Conservation (phyloP, 768 basidiomycete genomes). For the Dentipellis sp. region DNA sequence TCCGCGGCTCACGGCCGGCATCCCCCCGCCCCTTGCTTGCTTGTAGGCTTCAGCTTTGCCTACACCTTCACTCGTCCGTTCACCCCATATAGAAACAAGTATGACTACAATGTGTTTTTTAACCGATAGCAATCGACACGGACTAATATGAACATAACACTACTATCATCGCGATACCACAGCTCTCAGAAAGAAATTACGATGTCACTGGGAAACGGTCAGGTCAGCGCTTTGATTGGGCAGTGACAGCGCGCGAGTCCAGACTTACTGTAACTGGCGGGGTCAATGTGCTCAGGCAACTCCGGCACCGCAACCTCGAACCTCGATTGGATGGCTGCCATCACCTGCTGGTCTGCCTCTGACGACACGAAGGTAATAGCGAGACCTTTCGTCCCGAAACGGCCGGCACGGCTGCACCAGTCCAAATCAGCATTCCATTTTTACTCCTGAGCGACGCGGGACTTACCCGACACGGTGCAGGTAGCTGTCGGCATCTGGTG, state of each 20-base stretch:
- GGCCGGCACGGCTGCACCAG: constrained; percentile 76
- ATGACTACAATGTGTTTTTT: constrained; percentile 3
- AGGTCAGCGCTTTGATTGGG: not conserved
- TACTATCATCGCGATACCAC: not conserved
- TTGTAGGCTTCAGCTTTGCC: too few relatives aligned
- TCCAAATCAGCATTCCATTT: not conserved
- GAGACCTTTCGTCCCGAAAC: constrained; percentile 99
- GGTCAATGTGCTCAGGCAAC: constrained; percentile 88
- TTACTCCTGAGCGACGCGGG: not conserved
- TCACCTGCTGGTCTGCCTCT: constrained; percentile 88
- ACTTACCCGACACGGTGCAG: constrained; percentile 91
- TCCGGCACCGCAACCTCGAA: constrained; percentile 98
- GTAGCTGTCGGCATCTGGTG: constrained; percentile 96
- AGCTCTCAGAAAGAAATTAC: constrained; percentile 8
- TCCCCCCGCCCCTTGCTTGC: too few relatives aligned
- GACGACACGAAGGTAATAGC: constrained; percentile 95
- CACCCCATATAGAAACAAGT: not conserved
- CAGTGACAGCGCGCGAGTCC: not conserved
- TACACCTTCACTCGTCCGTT: not conserved
- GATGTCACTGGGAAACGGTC: constrained; percentile 30
- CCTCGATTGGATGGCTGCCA: constrained; percentile 88
- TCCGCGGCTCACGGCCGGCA: too few relatives aligned
- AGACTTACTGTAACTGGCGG: constrained; percentile 87
- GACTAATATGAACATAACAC: not conserved
- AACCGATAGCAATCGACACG: constrained; percentile 6